These are phyloP conservation scores for Leptographium procerum DNA, from an alignment of 2,329 filamentous ascomycete genomes.

Conservation along the genomic window DNA sequence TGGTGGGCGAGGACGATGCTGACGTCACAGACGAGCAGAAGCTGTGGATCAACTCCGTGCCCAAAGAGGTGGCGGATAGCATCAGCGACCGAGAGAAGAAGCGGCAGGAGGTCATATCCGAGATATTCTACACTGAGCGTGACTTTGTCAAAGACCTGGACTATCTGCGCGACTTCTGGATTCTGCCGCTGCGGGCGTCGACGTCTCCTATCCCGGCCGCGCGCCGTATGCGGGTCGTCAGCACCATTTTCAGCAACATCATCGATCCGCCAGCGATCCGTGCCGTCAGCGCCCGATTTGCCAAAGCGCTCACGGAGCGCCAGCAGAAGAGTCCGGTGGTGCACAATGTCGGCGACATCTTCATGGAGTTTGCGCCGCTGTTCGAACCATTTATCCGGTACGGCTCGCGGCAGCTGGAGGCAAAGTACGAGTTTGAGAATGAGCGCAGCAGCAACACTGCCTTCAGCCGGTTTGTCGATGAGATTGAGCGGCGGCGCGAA, in stretches of 20 bases:
- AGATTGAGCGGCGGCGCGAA: constrained; percentile 91
- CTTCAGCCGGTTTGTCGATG: constrained; percentile 88
- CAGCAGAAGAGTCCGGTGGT: constrained; percentile 90
- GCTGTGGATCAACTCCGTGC: constrained; percentile 97
- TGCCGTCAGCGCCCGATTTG: constrained; percentile 78
- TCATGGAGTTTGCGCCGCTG: constrained; percentile 79
- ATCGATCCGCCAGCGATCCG: constrained; percentile 75
- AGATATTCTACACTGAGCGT: constrained; percentile 96
- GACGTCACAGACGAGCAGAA: constrained; percentile 92
- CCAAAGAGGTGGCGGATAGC: constrained; percentile 84
- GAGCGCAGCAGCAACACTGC: constrained; percentile 77
- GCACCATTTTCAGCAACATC: constrained; percentile 91
- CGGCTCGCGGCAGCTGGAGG: constrained; percentile 88
- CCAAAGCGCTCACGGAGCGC: constrained; percentile 74
- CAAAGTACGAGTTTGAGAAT: constrained; percentile 96
- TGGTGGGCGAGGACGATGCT: constrained; percentile 63
- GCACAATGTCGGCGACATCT: constrained; percentile 82
- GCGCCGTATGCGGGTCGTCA: constrained; percentile 79
- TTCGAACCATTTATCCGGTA: constrained; percentile 97
- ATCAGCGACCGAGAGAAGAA: constrained; percentile 91
- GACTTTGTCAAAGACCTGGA: constrained; percentile 99
- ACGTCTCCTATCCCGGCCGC: constrained; percentile 81
- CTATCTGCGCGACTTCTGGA: constrained; percentile 97
- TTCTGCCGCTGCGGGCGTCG: constrained; percentile 73
- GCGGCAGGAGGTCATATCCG: constrained; percentile 93